Base-by-base conservation (phyloP, 345 rosid species). In the Trapa incisa region DNA sequence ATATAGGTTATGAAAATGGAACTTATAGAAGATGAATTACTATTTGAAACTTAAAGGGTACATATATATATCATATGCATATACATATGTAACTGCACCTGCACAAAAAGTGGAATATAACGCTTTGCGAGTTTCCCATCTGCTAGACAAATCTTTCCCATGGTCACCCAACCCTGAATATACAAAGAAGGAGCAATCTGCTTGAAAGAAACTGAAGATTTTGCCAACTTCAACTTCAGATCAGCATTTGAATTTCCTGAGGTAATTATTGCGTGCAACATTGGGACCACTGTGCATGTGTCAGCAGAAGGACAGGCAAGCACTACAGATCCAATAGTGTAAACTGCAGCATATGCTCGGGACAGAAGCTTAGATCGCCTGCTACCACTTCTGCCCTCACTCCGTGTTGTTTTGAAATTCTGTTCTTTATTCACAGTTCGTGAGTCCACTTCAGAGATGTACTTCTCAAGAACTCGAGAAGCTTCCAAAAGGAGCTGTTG, bases 141-240 rank as follows among this genome's bases (percentile, higher is more conserved):
- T 5, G 89, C 92, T 53, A 90, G 82, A 82, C 97, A 93, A 64
- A 90, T 78, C 80, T 93, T 93, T 72, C 94, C 97, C 97, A 93
- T 82, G 43, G 95, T 81, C 76, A 90, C 72, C 98, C 98, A 90
- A 47, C 91, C 88, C 76, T 86, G 97, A 67, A 86, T 82, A 70
- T 87, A 90, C 70, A 90, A 74, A 65, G 92, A 78, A 71, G 85
- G 92, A 7, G 86, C 85, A 61, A 74, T 75, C 69, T 84, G 87
- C 78, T 86, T 88, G 71, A 87, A 67, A 76, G 86, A 82, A 74
- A 78, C 75, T 63, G 75, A 65, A 72, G 83, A 74, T 61, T 80
- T 80, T 12, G 86, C 85, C 67, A 90, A 70, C 73, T 76, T 84
- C 75, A 81, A 75, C 72, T 88, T 90, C 38, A 84, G 75, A 70